Percentiles rank a stretch among this genome's conserved stretches.
Conservation (phyloP, 139 green algal genomes). For the Picochlorum costavermella region DNA sequence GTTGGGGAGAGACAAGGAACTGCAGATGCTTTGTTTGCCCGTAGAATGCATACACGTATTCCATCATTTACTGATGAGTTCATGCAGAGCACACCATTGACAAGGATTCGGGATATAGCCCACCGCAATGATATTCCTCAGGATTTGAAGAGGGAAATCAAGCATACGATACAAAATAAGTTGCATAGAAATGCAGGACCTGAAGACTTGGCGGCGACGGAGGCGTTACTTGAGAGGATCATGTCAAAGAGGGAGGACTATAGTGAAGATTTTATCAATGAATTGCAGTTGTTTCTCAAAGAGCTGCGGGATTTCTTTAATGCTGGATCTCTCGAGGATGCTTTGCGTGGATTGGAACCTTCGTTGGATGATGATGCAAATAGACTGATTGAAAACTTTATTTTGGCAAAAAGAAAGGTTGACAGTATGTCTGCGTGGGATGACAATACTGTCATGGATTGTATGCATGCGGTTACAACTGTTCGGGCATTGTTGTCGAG, state of each 20-base stretch:
- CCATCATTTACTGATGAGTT: slow-evolving; percentile 87
- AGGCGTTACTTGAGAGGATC: slow-evolving; percentile 79
- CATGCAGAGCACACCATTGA: slow-evolving; percentile 76
- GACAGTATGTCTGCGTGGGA: slow-evolving; percentile 21
- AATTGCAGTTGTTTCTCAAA: slow-evolving; percentile 80
- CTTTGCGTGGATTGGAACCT: slow-evolving; percentile 33
- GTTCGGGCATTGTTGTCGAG: slow-evolving; percentile 47
- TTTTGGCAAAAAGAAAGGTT: slow-evolving; percentile 44
- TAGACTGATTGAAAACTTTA: slow-evolving; percentile 40
- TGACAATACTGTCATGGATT: slow-evolving; percentile 51
- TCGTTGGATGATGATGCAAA: slow-evolving; percentile 46
- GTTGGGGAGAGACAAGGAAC: slow-evolving; percentile 35
- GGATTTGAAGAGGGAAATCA: slow-evolving; percentile 93
- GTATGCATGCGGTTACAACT: slow-evolving; percentile 52
- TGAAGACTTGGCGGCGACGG: slow-evolving; percentile 91
- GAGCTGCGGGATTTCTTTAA: slow-evolving; percentile 98
- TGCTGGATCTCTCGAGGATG: slow-evolving; percentile 54
- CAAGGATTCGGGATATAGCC: slow-evolving; percentile 95
- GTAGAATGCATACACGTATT: slow-evolving; percentile 67
- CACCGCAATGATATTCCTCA: slow-evolving; percentile 72
- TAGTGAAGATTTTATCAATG: slow-evolving; percentile 68
- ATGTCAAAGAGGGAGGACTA: slow-evolving; percentile 47
- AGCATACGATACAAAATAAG: slow-evolving; percentile 99
- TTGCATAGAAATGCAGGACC: slow-evolving; percentile 93
- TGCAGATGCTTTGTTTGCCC: slow-evolving; percentile 36